Evolutionary conservation across 139 green algal genomes (phyloP).

Genomic region (Coelastrella sp.): DNA sequence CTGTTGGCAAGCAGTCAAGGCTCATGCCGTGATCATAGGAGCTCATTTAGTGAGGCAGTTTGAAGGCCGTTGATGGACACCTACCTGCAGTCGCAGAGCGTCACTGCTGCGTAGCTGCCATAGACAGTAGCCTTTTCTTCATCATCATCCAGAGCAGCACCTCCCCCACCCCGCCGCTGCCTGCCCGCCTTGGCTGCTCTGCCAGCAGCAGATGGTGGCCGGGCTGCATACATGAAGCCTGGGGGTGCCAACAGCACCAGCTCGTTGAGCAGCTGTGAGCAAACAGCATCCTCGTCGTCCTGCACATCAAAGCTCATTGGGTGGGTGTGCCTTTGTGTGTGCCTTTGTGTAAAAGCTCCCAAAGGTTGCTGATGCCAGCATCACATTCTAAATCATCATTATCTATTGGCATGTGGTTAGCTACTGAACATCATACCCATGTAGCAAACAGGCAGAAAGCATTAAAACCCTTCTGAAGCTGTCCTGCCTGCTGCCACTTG

Average conservation of each 20-base stretch:
- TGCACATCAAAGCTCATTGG: background rate
- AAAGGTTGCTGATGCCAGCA: too few relatives aligned
- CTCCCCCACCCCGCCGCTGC: background rate
- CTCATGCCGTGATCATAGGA: too few relatives aligned
- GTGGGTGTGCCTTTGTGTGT: too few relatives aligned
- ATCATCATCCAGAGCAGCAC: background rate
- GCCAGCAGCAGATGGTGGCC: background rate
- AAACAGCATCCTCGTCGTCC: conserved; percentile 45
- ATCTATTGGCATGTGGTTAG: too few relatives aligned
- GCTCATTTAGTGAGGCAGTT: background rate
- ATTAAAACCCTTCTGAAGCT: background rate
- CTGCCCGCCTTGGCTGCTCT: background rate
- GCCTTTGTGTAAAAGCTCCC: too few relatives aligned
- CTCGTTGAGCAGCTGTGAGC: conserved; percentile 47
- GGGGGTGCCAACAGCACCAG: conserved; percentile 51
- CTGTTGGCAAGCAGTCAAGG: background rate
- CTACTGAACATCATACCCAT: background rate
- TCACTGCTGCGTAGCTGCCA: conserved; percentile 60
- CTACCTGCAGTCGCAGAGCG: conserved; percentile 48
- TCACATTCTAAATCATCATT: too few relatives aligned
- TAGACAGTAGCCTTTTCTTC: conserved; percentile 41
- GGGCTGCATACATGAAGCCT: conserved; percentile 56
- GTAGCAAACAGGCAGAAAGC: background rate
- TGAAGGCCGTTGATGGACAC: background rate
- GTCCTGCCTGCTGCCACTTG: background rate